phyloP scores from a whole-genome alignment of 2,329 filamentous ascomycete genomes.

The Fusarium proliferatum region DNA sequence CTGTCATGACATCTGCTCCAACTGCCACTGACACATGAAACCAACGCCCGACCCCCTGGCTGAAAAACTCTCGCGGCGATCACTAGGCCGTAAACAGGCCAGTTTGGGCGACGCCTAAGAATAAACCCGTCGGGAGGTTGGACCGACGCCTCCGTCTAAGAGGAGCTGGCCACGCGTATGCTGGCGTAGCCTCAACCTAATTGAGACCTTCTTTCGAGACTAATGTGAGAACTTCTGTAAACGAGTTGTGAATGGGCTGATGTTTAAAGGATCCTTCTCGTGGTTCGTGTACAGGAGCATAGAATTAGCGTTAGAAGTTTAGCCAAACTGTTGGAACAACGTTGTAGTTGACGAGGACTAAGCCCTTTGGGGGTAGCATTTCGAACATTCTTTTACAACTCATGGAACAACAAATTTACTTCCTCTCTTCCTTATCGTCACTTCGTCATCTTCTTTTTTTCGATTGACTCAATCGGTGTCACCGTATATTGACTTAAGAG shows the following conservation, averaged over 20 bases:
- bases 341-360: background rate
- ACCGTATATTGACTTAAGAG: background rate
- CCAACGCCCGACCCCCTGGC: slow-evolving; percentile 13
- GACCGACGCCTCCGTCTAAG: slow-evolving; percentile 18
- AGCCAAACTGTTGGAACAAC: background rate
- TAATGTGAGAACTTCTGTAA: slow-evolving; percentile 17
- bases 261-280: background rate
- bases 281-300: background rate
- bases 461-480: background rate
- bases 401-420: background rate
- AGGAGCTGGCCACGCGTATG: slow-evolving; percentile 37
- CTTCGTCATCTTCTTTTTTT: background rate
- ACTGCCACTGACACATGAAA: slow-evolving; percentile 26
- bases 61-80: slow-evolving; percentile 32
- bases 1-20: slow-evolving; percentile 17
- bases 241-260: slow-evolving; percentile 6
- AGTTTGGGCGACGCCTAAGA: slow-evolving; percentile 32
- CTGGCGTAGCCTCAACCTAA: slow-evolving; percentile 33
- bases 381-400: background rate
- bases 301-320: background rate
- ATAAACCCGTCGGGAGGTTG: slow-evolving; percentile 15
- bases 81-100: slow-evolving; percentile 31
- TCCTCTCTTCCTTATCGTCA: background rate
- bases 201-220: background rate
- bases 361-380: background rate